Base-by-base conservation (phyloP, 148 eudicot species). In the Fagopyrum esculentum region DNA sequence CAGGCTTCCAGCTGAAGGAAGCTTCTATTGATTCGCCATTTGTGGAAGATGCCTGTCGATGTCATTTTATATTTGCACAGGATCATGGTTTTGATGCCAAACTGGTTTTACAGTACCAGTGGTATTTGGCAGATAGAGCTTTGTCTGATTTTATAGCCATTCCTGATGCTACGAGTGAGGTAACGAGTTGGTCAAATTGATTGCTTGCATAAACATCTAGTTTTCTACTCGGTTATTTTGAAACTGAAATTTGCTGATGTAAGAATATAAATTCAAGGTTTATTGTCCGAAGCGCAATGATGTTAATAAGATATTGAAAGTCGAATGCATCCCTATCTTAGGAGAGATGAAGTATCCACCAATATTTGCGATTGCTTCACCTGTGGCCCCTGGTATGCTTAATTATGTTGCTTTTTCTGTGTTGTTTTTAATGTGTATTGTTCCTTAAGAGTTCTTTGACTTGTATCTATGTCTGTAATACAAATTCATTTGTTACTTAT, bases 1-100 rank as follows among this genome's bases (percentile, higher is more conserved):
- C 89, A 22, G 94, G 90, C 48, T 90, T 90, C 81, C 84, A 82
- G 82, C 92, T 95, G 61, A 88, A 85, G 77, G 96, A 86, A 82
- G 93, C 93, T 60, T 90, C 83, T 68, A 76, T 89, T 57, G 99
- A 90, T 78, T 85, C 80, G 15, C 98, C 99, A 59, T 95, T 87
- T 80, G 98, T 85, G 86, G 99, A 85, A 85, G 98, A 95, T 89
- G 97, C 94, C 79, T 92, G 97, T 68, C 86, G 84, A 69, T 92
- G 98, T 83, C 98, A 89, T 84, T 95, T 92, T 86, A 84, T 82
- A 70, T 95, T 95, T 81, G 75, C 83, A 50, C 83, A 83, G 75
- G 93, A 89, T 45, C 83, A 80, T 73, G 84, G 82, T 73, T 75
- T 75, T 78, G 91, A 84, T 78, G 68, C 87, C 52, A 89, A 86